Base-by-base conservation (phyloP, 805 yeast genomes). In the Yarrowia sp. region DNA sequence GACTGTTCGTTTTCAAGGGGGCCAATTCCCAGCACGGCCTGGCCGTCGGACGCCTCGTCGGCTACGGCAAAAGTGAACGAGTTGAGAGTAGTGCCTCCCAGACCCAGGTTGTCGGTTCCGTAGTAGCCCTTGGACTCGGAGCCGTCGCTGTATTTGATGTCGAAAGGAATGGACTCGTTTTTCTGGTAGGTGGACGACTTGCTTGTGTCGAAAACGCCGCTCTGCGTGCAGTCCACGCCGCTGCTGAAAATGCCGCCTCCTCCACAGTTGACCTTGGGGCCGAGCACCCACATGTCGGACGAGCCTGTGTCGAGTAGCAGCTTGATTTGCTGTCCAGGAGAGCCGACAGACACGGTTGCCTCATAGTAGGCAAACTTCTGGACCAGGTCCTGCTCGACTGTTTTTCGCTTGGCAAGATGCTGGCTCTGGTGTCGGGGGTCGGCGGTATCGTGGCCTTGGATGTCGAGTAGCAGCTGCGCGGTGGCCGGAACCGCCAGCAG, bases 51-150 rank as follows among this genome's bases (percentile, higher is more conserved):
- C 1, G 90, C 83, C 38, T 75, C 73, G 71, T 84, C 84, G 4
- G 89, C 95, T 22, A 91, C 84, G 1, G 96, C 97, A 74, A 92
- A 82, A 3, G 90, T 84, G 32, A 88, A 76, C 65, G 79, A 77
- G 0, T 77, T 67, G n/a, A 89, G 77, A 1, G 79, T 74, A 14
- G 80, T 74, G 53, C 79, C 82, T 50, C 85, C 84, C 60, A 89
- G 69, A 1, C 70, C 67, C 3, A 92, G 79, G 48, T 78, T 76
- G 71, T 92, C 97, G 50, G 77, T 72, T 13, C 87, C 91, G 80
- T 82, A 82, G n/a, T 57, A 67, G 28, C 87, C 87, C 8, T 69
- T 67, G 4, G 84, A 84, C 66, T 72, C 77, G 7, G 82, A 74
- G 15, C 71, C 69, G 68, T 83, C 86, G 15, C 75, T 77, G 70